Conservation (phyloP, 345 rosid species). For the Kandelia obovata region DNA sequence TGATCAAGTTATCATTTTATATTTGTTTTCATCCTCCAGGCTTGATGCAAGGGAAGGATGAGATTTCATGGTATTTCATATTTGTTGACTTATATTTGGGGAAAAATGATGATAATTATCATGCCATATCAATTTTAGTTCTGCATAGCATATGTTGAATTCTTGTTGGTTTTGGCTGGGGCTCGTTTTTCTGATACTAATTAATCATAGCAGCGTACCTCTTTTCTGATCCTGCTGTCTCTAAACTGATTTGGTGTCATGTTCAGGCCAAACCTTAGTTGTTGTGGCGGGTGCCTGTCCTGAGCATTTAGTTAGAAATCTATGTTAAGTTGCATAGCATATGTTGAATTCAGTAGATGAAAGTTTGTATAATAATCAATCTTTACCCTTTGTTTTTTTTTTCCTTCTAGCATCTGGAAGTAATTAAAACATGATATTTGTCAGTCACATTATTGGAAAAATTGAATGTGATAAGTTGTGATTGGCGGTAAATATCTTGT, state of each 20-base stretch:
- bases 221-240: background rate
- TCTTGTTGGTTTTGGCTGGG: background rate
- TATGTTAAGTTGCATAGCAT: background rate
- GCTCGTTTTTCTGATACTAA: too few relatives aligned
- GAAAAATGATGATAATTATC: too few relatives aligned
- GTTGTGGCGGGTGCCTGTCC: background rate
- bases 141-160: too few relatives aligned
- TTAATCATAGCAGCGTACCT: too few relatives aligned
- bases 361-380: constrained; percentile 2
- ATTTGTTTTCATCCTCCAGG: too few relatives aligned
- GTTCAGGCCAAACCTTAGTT: background rate
- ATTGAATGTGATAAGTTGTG: constrained; percentile 33
- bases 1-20: too few relatives aligned
- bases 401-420: constrained; percentile 54
- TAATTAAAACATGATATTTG: constrained; percentile 61
- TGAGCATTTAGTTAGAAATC: background rate
- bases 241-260: background rate
- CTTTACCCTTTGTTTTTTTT: constrained; percentile 9
- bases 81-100: too few relatives aligned
- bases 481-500: background rate
- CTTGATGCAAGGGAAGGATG: too few relatives aligned
- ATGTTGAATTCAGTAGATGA: background rate
- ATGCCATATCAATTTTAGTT: too few relatives aligned
- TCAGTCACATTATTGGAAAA: constrained; percentile 47
- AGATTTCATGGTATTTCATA: too few relatives aligned